Base-by-base conservation (phyloP, 495 filamentous ascomycete genomes). In the Filosporella fistucella region DNA sequence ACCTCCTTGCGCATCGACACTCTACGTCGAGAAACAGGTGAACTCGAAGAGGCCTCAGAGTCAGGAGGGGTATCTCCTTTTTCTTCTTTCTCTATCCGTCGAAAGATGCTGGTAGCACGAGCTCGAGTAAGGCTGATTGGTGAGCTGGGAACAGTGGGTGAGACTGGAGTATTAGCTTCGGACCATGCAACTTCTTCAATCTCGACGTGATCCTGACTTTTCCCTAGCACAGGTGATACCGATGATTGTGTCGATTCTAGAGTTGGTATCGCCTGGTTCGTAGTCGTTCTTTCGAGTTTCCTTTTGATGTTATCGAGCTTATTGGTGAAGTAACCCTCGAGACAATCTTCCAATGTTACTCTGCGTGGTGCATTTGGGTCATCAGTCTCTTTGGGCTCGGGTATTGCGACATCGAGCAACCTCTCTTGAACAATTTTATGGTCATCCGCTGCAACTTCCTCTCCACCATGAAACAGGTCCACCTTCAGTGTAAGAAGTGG, bases 301-400 rank as follows among this genome's bases (percentile, higher is more conserved):
- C 93, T 76, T 50, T 82, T 86, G 8, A 98, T 89, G n/a, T n/a
- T n/a, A 61, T 96, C 93, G 42, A 98, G 87, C 42, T 79, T 76
- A 54, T 91, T 94, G 65, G 96, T 96, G 71, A 98, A 98, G 63
- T 95, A 96, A 28, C 82, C 74, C 56, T 96, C 91, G 28, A 98
- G 68, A 58, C 91, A 96, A 47, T 90, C 86, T 60, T 98, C 93
- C 35, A 98, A 67, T 9, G 81, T 86, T 24, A 96, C 73, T 0
- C 70, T 70, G 22, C 32, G 32, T n/a, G n/a, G n/a, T n/a, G n/a
- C n/a, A n/a, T n/a, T n/a, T 20, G 76, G 74, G 5, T 81, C 84
- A 11, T 26, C 37, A 4, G 75, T 70, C 36, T 85, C 77, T 8
- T 71, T 64, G 2, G 60, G 60, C n/a, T 59, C 60, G 3, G 88